Evolutionary conservation across 202 grass and related monocot genomes (phyloP), one percentile per base, ranked within the genome.

Genomic region (Brachypodium distachyon): DNA sequence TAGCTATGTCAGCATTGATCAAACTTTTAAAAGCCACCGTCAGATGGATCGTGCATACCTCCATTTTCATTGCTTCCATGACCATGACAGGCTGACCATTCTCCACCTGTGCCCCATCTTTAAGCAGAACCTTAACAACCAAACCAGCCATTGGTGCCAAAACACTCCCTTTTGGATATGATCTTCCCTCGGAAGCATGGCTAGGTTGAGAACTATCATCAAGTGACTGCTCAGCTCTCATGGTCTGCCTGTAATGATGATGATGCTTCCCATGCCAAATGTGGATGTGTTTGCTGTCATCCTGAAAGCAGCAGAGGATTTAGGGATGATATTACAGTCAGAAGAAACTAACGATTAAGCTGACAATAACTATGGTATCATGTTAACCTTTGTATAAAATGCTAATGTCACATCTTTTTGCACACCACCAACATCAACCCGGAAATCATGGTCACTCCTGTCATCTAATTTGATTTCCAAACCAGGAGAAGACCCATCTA

Each of bases 11-110:
- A 70, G 61, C 0, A 31, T 54, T 53, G 10, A 28, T 10, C 7
- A 47, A 18, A 11, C 27, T 4, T 34, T 56, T 3, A 38, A 49
- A 78, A 37, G n/a, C 17, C 39, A 52, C 10, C 22, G 8, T 7
- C 3, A 57, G 53, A 4, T 52, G 44, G 42, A 23, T 27, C 21
- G 32, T 77, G 48, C 67, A 8, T 28, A 98, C 95, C 95, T 98
- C 95, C 95, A 98, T 94, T 72, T 98, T 98, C 95, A 98, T 98
- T 77, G 95, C 91, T 88, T 98, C 95, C 23, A 98, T 93, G 59
- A 98, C 95, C 85, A 98, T 83, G 67, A 94, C 66, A 79, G 95
- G 91, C 29, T 98, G 89, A 17, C 82, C 87, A 61, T 81, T 80
- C 60, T 94, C 84, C 77, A 98, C 84, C 7, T 26, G 76, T 40